These are phyloP conservation scores for Nemania sp. DNA, from an alignment of 2,329 filamentous ascomycete species.

Conservation along the genomic window DNA sequence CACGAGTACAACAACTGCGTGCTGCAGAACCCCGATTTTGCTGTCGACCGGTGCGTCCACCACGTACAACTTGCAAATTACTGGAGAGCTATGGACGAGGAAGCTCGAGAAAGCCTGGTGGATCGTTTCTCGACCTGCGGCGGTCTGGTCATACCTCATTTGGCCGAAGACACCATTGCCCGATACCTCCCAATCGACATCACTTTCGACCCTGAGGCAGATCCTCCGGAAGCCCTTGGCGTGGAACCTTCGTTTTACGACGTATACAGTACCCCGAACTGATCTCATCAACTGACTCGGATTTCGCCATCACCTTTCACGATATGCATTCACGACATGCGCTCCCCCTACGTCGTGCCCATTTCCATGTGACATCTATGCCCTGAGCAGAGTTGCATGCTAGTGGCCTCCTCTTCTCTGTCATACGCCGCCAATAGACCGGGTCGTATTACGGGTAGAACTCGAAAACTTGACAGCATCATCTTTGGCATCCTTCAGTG, in stretches of 20 bases:
- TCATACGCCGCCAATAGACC: not conserved
- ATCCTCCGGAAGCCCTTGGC: conserved; percentile 39
- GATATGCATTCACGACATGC: not conserved
- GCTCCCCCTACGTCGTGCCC: not conserved
- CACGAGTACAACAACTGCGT: conserved; percentile 38
- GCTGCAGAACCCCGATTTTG: conserved; percentile 30
- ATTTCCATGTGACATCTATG: not conserved
- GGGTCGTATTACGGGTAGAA: too few relatives aligned
- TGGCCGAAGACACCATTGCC: conserved; percentile 27
- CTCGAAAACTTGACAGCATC: not conserved
- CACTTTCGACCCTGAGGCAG: conserved; percentile 30
- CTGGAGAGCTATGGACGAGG: conserved; percentile 32
- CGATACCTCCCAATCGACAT: conserved; percentile 31
- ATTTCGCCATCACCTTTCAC: not conserved
- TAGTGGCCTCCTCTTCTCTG: not conserved
- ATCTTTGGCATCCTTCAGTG: conserved; percentile 1
- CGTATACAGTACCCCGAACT: conserved; percentile 10
- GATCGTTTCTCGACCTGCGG: conserved; percentile 30
- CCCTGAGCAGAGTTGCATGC: not conserved
- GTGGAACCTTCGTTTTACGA: conserved; percentile 32
- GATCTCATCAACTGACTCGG: conserved; percentile 11
- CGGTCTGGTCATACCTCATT: conserved; percentile 18
- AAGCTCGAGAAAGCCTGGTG: conserved; percentile 28
- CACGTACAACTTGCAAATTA: conserved; percentile 29
- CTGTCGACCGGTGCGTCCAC: conserved; percentile 27